These are phyloP conservation scores for Penicillium sp. DNA, from an alignment of 2,329 filamentous ascomycete genomes.

Conservation along the genomic window DNA sequence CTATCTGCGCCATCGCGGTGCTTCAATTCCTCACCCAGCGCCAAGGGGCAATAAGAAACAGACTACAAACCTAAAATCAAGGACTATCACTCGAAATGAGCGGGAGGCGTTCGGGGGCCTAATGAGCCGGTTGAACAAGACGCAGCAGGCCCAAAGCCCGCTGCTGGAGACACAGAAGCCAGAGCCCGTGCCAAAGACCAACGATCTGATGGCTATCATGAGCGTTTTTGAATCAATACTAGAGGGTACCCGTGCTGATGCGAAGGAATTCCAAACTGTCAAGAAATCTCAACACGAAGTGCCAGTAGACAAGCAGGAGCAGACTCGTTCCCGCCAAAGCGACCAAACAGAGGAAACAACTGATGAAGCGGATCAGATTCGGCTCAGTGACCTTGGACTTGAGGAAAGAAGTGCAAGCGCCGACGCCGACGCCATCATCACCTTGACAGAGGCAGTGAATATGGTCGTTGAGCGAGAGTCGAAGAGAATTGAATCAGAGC, in stretches of 20 bases:
- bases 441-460: slow-evolving; percentile 23
- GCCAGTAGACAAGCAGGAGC: neutral
- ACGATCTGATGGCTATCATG: neutral
- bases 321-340: neutral
- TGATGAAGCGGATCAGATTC: slow-evolving; percentile 3
- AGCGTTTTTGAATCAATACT: neutral
- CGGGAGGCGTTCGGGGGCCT: neutral
- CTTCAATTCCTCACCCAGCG: slow-evolving; percentile 3
- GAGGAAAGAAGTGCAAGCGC: slow-evolving; percentile 9
- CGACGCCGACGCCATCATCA: slow-evolving; percentile 12
- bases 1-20: slow-evolving; percentile 25
- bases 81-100: neutral
- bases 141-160: neutral
- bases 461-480: slow-evolving; percentile 32
- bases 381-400: slow-evolving; percentile 18
- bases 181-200: neutral
- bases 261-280: neutral
- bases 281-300: neutral
- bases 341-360: neutral
- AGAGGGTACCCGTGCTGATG: neutral
- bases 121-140: neutral
- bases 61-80: neutral
- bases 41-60: neutral
- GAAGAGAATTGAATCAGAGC: slow-evolving; percentile 30
- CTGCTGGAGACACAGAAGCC: neutral